Evolutionary conservation across 1,284 basidiomycete species (phyloP), one percentile per base, ranked within the genome.

Genomic region (Ganoderma lucidum): DNA sequence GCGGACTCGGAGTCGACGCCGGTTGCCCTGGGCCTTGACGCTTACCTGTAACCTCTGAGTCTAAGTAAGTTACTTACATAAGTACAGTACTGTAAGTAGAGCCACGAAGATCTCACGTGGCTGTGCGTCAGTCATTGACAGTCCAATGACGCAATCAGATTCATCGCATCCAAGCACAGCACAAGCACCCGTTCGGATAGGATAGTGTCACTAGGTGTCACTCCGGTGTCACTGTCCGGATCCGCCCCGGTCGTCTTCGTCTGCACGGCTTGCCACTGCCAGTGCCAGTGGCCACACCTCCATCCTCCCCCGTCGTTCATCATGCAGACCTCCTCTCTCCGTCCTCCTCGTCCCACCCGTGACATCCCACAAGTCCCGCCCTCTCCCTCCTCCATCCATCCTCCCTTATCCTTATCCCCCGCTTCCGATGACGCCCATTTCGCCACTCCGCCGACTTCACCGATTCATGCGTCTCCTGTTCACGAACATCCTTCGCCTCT

Each of bases 361-460:
- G 65, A 72, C 58, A 53, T 74, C 37, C 76, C 74, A 14, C 59
- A 70, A 23, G 48, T 65, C 6, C 74, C 75, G 19, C 63, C 56
- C 10, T 65, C 69, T 6, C 55, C 63, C 23, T 58, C 67, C 60
- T 61, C 65, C 67, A 53, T 42, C 12, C 67, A 74, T 67, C 56
- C 68, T 6, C 68, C 71, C n/a, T 30, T 68, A 35, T 74, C 77
- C 17, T 30, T 68, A 35, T 74, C 77, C 17, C 66, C 73, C 3
- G 67, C 66, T 9, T 71, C 72, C 63, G 72, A 75, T 59, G 70
- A 73, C 68, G 70, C 58, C 64, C 71, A 72, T 19, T 78, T 78
- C 69, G 61, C 70, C 59, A 78, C 78, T 14, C 77, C 78, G 19
- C 74, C 73, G 39, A 70, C 75, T 6, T 78, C 78, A 19, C 78